Evolutionary conservation across 139 green algal genomes (phyloP), one percentile per base, ranked within the genome.

Genomic region (Tetratostichococcus sp.): DNA sequence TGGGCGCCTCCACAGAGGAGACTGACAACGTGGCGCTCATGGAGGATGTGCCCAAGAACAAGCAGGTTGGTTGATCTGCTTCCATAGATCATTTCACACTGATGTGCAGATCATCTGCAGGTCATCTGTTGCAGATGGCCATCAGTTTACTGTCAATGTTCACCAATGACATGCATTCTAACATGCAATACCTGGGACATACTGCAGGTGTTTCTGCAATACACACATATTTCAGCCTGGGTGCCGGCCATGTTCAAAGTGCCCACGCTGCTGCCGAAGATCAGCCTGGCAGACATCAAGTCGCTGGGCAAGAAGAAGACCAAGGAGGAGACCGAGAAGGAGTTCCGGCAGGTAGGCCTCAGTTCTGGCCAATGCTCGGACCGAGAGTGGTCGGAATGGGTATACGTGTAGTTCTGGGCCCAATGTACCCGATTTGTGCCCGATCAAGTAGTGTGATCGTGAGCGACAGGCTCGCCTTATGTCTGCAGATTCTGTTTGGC

Each of bases 401-500:
- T n/a, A n/a, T n/a, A n/a, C n/a, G n/a, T n/a, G n/a, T n/a, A n/a
- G n/a, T n/a, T n/a, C n/a, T n/a, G n/a, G n/a, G n/a, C n/a, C n/a
- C n/a, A n/a, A n/a, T n/a, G n/a, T n/a, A n/a, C n/a, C n/a, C n/a
- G n/a, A n/a, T n/a, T n/a, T n/a, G n/a, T n/a, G n/a, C n/a, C n/a
- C n/a, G n/a, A 19, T 35, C 31, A 35, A 4, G 4, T 25, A 31
- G 6, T 30, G 31, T 28, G 43, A 23, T 35, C 42, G 19, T n/a
- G 16, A 26, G 4, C 62, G 2, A 6, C 30, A n/a, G n/a, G n/a
- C n/a, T n/a, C n/a, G n/a, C n/a, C n/a, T n/a, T n/a, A n/a, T n/a
- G n/a, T n/a, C n/a, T 72, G 68, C 84, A 91, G 85, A 83, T 91
- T 21, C 67, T 91, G 25, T 86, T 77, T 74, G 77, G 79, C 43